Evolutionary conservation across 2,329 filamentous ascomycete species (phyloP).

Genomic region (Aspergillus sp.): DNA sequence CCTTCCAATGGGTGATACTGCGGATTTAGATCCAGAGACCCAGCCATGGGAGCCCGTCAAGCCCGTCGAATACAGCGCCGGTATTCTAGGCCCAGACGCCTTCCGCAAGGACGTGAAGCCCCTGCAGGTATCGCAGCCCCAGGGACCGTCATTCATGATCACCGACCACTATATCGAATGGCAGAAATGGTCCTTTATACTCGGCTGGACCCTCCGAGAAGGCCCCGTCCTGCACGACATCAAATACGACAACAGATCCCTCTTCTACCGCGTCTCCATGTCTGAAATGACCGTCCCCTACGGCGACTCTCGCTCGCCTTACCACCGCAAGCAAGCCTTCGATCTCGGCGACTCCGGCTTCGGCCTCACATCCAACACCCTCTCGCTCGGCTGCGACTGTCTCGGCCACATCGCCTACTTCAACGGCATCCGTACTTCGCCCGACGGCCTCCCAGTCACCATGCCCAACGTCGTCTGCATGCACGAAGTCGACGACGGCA

Average conservation of each 20-base stretch:
- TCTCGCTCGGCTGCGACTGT: constrained; percentile 70
- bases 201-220: constrained; percentile 64
- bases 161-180: constrained; percentile 59
- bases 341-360: constrained; percentile 69
- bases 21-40: constrained; percentile 51
- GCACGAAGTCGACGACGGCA: constrained; percentile 70
- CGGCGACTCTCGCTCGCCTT: constrained; percentile 64
- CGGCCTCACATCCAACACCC: constrained; percentile 67
- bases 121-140: constrained; percentile 56
- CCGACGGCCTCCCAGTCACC: constrained; percentile 55
- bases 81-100: constrained; percentile 61
- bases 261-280: constrained; percentile 67
- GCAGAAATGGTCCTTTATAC: constrained; percentile 66
- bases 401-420: constrained; percentile 70
- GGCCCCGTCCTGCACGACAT: constrained; percentile 69
- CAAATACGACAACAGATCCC: constrained; percentile 59
- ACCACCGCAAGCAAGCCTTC: constrained; percentile 69
- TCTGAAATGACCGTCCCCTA: constrained; percentile 64
- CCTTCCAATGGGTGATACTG: constrained; percentile 66
- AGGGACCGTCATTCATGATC: constrained; percentile 63
- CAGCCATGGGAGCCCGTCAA: constrained; percentile 58
- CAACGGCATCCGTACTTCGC: constrained; percentile 50
- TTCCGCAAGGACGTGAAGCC: constrained; percentile 66
- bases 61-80: constrained; percentile 57
- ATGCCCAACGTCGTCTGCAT: constrained; percentile 67